Evolutionary conservation across 1,284 basidiomycete species (phyloP), one percentile per base, ranked within the genome.

Genomic region (Austroboletus niveus): DNA sequence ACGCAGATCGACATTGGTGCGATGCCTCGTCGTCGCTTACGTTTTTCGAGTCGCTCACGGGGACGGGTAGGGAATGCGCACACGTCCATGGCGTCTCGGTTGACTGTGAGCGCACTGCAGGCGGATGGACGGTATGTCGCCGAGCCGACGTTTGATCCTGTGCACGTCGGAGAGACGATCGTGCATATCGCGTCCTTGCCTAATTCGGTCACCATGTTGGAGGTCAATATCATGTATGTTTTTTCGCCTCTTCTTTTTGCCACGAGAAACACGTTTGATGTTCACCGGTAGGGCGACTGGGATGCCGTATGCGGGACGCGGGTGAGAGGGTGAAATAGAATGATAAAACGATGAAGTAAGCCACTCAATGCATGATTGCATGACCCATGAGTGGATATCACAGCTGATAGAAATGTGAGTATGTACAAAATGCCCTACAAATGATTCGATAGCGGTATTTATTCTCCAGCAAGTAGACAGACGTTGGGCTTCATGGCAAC

Each of bases 1-100:
- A 88, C 87, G 0, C 87, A 92, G 64, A 81, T 93, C 43, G 89
- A 93, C 62, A 89, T 93, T 43, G 90, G 87, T 84, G 53, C 32
- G 20, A 4, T 36, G 3, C 7, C 7, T n/a, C 35, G 15, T 24
- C 22, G 22, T 24, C 22, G 22, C 22, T 24, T 24, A 5, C 5
- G 22, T 24, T 5, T 24, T 5, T 24, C 22, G 22, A 24, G 22
- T 24, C 22, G 22, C 22, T 24, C 22, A 24, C 22, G 22, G 22
- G 22, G 22, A 24, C 22, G 22, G 22, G 22, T 34, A 63, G 85
- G 87, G 11, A 90, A 90, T 63, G 87, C 88, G 4, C 71, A 71
- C 27, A 89, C 87, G 0, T 70, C 71, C 1, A 78, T 90, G 74
- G 78, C 77, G 3, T 64, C 61, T 10, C 58, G 63, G n/a, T 75